Evolutionary conservation across 371 early-diverging fungal genomes (phyloP).

Genomic region (Syncephalastrum racemosum): DNA sequence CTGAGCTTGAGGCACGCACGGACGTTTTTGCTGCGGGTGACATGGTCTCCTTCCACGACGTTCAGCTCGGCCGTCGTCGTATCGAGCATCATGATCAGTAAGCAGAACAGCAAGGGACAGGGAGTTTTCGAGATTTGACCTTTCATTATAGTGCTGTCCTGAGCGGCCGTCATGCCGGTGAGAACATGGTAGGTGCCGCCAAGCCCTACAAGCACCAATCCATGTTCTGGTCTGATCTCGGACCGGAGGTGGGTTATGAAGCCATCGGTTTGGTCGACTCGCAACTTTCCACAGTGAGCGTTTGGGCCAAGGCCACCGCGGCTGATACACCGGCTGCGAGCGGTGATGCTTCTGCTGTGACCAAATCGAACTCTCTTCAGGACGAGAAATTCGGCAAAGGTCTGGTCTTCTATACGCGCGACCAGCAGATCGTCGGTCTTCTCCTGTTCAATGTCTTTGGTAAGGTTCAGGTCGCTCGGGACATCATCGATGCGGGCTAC

Average conservation of each 20-base stretch:
- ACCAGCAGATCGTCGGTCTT: conserved; percentile 67
- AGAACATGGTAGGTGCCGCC: conserved; percentile 66
- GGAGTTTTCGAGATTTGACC: neutral
- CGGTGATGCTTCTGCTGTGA: conserved; percentile 19
- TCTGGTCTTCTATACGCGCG: conserved; percentile 68
- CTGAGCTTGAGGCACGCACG: conserved; percentile 71
- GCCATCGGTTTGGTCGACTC: conserved; percentile 74
- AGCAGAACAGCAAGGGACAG: conserved; percentile 1
- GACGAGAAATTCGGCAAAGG: conserved; percentile 66
- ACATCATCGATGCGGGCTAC: conserved; percentile 53
- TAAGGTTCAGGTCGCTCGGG: conserved; percentile 70
- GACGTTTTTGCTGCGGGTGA: conserved; percentile 81
- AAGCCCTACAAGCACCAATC: conserved; percentile 74
- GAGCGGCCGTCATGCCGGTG: conserved; percentile 71
- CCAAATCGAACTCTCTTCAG: conserved; percentile 18
- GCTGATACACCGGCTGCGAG: conserved; percentile 49
- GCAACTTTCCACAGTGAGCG: conserved; percentile 65
- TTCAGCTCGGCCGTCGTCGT: conserved; percentile 74
- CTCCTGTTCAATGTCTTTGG: conserved; percentile 73
- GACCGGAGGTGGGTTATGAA: conserved; percentile 76
- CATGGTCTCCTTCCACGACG: conserved; percentile 72
- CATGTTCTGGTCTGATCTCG: conserved; percentile 82
- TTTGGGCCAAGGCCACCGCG: conserved; percentile 70
- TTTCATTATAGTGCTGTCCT: conserved; percentile 51
- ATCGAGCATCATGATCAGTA: conserved; percentile 76